phyloP scores from a whole-genome alignment of 805 yeast genomes.

The Henningerozyma blattae region DNA sequence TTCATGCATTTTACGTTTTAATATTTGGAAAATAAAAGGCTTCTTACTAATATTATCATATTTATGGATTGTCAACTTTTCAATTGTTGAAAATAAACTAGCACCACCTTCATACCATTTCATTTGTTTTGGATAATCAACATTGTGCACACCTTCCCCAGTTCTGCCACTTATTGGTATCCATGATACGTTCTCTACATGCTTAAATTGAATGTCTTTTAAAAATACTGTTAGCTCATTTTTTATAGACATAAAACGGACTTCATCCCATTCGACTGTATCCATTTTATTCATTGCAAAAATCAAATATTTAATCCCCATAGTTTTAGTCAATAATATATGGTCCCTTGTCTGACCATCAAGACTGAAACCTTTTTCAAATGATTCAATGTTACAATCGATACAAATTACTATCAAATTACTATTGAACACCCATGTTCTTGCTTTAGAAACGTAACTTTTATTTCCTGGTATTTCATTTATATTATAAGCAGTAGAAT shows the following conservation, averaged over 20 bases:
- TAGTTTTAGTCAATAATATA: slow-evolving; percentile 1
- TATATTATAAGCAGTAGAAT: neutral
- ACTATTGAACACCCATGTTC: neutral
- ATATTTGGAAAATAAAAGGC: neutral
- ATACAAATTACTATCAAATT: slow-evolving; percentile 3
- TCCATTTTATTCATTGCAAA: slow-evolving; percentile 59
- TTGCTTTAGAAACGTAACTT: neutral
- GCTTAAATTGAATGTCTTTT: slow-evolving; percentile 69
- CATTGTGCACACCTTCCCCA: slow-evolving; percentile 84
- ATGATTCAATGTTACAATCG: slow-evolving; percentile 7
- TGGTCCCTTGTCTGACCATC: slow-evolving; percentile 7
- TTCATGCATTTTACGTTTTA: neutral
- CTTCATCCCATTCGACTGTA: slow-evolving; percentile 86
- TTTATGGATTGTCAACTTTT: neutral
- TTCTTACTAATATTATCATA: neutral
- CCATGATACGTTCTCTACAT: slow-evolving; percentile 65
- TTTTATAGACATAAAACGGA: slow-evolving; percentile 84
- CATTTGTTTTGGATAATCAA: slow-evolving; percentile 30
- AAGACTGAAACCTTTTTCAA: slow-evolving; percentile 8
- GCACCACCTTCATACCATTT: slow-evolving; percentile 10
- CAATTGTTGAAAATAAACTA: neutral
- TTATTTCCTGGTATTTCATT: slow-evolving; percentile 4
- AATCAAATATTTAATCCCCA: slow-evolving; percentile 1
- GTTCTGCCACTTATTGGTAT: slow-evolving; percentile 95
- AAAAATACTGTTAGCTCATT: slow-evolving; percentile 65